Evolutionary conservation across 768 basidiomycete species (phyloP), one percentile per base, ranked within the genome.

Genomic region (Phanerodontia chrysosporium): DNA sequence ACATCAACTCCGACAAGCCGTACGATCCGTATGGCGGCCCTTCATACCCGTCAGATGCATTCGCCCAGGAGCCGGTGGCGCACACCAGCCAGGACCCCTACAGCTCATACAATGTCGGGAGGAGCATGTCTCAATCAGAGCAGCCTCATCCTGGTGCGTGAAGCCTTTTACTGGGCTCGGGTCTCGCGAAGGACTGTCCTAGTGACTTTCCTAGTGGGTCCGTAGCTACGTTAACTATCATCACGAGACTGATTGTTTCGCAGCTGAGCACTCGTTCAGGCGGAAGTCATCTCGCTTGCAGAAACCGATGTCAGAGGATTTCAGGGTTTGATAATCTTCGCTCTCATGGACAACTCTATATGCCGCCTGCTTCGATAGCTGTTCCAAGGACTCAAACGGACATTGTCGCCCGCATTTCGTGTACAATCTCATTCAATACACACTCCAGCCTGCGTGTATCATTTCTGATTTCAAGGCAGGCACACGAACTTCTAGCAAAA

Each of bases 91-190:
- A 62, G 35, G 70, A 75, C 55, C 65, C 66, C 16, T 73, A 76
- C 54, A 66, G 58, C 49, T 65, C 44, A 63, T 69, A 61, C 62
- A 58, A 60, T 60, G 45, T n/a, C 32, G 51, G 49, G 51, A 65
- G 58, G 32, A 69, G 68, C 35, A 54, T 78, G 45, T 72, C 75
- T 49, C 70, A 70, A 49, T 79, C 80, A 39, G 72, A 64, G 25
- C 78, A 80, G 65, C 63, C 74, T 59, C 81, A 80, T 71, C 76
- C 80, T 63, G 80, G 79, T 82, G 72, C 75, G 75, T 69, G 60
- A 66, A 58, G 51, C 49, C 29, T 57, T 66, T 51, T 58, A 39
- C 46, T 58, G 49, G 51, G 32, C 24, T 48, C 22, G 39, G 56
- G 24, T 51, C 44, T 29, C 27, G 32, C 45, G 22, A 58, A 57